A percentile compares a stretch with the other conserved stretches of the same genome.
Evolutionary conservation across 345 rosid species (phyloP).

Genomic region (Rubroshorea leprosula): DNA sequence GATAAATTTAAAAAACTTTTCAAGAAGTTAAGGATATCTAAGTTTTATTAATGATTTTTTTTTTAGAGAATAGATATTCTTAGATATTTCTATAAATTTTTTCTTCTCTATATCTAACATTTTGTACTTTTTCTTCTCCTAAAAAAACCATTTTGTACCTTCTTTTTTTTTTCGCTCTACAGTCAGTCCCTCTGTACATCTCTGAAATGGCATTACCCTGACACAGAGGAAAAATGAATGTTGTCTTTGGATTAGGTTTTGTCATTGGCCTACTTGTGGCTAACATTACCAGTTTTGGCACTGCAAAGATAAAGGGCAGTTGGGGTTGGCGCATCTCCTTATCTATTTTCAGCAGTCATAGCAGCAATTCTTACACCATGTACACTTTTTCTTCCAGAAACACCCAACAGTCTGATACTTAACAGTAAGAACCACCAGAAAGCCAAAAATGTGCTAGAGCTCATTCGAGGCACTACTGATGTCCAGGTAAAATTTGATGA

Average conservation of each 20-base stretch:
- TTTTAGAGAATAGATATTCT: too few species aligned
- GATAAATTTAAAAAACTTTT: too few species aligned
- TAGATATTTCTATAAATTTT: too few species aligned
- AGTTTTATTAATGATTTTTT: too few species aligned
- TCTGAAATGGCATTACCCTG: slow-evolving; percentile 73
- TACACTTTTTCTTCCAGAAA: slow-evolving; percentile 59
- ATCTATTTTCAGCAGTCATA: slow-evolving; percentile 51
- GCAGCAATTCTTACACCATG: slow-evolving; percentile 60
- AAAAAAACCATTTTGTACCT: too few species aligned
- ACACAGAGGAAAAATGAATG: slow-evolving; percentile 66
- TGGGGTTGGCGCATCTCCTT: slow-evolving; percentile 72
- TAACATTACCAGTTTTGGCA: slow-evolving; percentile 48
- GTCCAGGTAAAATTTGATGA: slow-evolving; percentile 48
- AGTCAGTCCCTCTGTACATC: slow-evolving; percentile 67
- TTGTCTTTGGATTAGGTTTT: slow-evolving; percentile 53
- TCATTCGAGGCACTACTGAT: slow-evolving; percentile 45
- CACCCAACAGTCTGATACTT: slow-evolving; percentile 59
- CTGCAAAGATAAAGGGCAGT: slow-evolving; percentile 47
- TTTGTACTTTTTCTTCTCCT: too few species aligned
- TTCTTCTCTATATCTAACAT: too few species aligned
- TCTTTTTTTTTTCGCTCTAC: slow-evolving; percentile 1
- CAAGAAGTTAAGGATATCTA: too few species aligned
- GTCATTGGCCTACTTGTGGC: slow-evolving; percentile 51
- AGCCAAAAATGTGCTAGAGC: slow-evolving; percentile 42
- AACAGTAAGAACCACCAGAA: slow-evolving; percentile 26